A percentile compares a stretch with the other conserved stretches of the same genome.
Evolutionary conservation across 805 yeast species (phyloP).

Genomic region (Blastobotrys robertii): DNA sequence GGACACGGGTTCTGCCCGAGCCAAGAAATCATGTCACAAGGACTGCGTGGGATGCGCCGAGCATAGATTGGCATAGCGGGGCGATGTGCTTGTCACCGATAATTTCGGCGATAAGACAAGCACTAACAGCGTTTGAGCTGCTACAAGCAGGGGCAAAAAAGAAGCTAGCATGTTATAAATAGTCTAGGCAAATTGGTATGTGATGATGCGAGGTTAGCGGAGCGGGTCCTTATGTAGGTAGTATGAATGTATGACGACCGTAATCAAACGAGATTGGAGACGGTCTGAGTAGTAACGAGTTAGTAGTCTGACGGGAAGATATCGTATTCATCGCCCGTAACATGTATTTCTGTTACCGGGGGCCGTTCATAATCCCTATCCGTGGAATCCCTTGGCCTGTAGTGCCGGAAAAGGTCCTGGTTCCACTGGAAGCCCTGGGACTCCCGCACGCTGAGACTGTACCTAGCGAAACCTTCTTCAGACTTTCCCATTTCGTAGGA

Average conservation of each 20-base stretch:
- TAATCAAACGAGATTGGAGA: too few species aligned
- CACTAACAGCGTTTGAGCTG: too few species aligned
- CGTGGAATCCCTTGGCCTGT: neutral
- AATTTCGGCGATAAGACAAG: too few species aligned
- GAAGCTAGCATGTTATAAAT: too few species aligned
- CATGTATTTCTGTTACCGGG: slow-evolving; percentile 15
- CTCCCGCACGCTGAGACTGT: slow-evolving; percentile 17
- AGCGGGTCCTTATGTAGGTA: too few species aligned
- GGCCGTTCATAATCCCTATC: slow-evolving; percentile 12
- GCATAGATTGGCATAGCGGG: too few species aligned
- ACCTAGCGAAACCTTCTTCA: slow-evolving; percentile 17
- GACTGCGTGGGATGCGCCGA: neutral
- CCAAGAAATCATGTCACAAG: neutral
- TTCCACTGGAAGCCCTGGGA: slow-evolving; percentile 25
- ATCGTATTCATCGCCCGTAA: slow-evolving; percentile 14
- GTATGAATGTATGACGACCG: too few species aligned
- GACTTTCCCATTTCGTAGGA: slow-evolving; percentile 15
- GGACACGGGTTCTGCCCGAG: neutral
- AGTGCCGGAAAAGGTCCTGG: slow-evolving; percentile 18
- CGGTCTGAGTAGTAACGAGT: too few species aligned
- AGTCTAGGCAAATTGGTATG: too few species aligned
- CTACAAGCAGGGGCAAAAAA: neutral
- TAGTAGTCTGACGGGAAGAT: slow-evolving; percentile 15
- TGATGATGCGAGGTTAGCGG: too few species aligned
- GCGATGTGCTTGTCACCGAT: neutral